Evolutionary conservation across 345 rosid genomes (phyloP), one percentile per base, ranked within the genome.

Genomic region (Brassica rapa): DNA sequence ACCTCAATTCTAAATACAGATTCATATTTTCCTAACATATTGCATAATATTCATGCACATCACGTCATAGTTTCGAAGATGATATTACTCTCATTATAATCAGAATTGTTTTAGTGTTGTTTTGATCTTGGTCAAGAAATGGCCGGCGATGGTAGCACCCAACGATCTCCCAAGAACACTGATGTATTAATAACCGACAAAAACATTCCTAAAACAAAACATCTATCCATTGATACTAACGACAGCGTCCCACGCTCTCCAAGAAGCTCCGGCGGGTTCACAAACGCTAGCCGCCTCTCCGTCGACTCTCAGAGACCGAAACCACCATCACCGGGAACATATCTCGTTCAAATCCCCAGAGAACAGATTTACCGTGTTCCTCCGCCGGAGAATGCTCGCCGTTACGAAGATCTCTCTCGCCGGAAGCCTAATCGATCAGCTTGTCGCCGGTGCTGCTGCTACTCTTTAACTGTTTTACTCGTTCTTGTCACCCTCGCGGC

Each of bases 311-410:
- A 69, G 41, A 68, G 19, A 69, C 55, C 68, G 4, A 74, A 65
- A 9, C 66, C 85, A 0, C 6, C 19, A 27, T 6, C 55, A 51
- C 57, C 57, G 4, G 91, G 87, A 5, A 90, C 90, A 14, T 87
- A 88, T 84, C 69, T 78, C 1, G 56, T 87, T 24, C 83, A 75
- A 27, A 63, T 89, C 80, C 94, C 89, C 4, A 88, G 81, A 77
- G 86, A 91, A 11, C 87, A 83, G 77, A 78, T 93, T 49, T 90
- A 85, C 73, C 86, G 88, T 0, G 15, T 88, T 6, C 96, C 96
- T 10, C 90, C 92, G 2, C 87, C 87, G 11, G 85, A 75, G 33
- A 85, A 86, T 39, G 86, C 87, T 70, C 77, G 68, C 55, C 94
- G 87, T 51, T 86, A 67, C 81, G 82, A 84, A 12, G 63, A 70